Base-by-base conservation (phyloP, 495 filamentous ascomycete genomes). In the Saxispiralis lemnorum region DNA sequence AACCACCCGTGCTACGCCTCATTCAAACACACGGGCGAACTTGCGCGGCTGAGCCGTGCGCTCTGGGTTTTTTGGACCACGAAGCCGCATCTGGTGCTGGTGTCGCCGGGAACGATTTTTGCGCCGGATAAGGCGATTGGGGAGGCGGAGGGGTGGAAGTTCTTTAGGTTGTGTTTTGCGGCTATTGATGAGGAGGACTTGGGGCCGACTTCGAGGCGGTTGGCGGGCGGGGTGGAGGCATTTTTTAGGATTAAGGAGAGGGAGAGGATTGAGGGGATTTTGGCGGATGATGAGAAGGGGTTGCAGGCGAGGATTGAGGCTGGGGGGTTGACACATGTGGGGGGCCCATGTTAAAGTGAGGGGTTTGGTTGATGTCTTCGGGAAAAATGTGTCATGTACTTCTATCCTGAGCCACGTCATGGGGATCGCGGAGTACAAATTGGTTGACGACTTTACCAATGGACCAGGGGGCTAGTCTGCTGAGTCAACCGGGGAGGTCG, bases 91-190 rank as follows among this genome's bases (percentile, higher is more conserved):
- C 56, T 72, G 19, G 77, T 81, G 14, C 63, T 93, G 14, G 69
- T 73, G 4, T 60, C 66, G 2, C 77, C 80, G 0, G 87, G 87
- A 2, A 56, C 56, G 13, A 73, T 88, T 47, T 96, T 93, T 59
- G 62, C 68, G 30, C 69, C 83, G 6, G 78, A 68, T 0, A 61
- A 70, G 0, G 59, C 71, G 43, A 71, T 82, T 38, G 51, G 58
- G 31, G 58, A 62, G 10, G 57, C 58, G 28, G 59, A 67, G 17
- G 75, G 73, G 1, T 82, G 74, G 68, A 66, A 66, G 44, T 87
- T 70, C 52, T 73, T 73, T 52, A 63, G 88, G n/a, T 49, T 94
- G 12, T 89, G 86, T 59, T 94, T 94, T 63, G 82, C 83, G 12
- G 86, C 85, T 7, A 76, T 83, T 55, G 62, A 72, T 28, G 75